Evolutionary conservation across 2,329 filamentous ascomycete species (phyloP), one percentile per base, ranked within the genome.

Genomic region (Cladosporium sp.): DNA sequence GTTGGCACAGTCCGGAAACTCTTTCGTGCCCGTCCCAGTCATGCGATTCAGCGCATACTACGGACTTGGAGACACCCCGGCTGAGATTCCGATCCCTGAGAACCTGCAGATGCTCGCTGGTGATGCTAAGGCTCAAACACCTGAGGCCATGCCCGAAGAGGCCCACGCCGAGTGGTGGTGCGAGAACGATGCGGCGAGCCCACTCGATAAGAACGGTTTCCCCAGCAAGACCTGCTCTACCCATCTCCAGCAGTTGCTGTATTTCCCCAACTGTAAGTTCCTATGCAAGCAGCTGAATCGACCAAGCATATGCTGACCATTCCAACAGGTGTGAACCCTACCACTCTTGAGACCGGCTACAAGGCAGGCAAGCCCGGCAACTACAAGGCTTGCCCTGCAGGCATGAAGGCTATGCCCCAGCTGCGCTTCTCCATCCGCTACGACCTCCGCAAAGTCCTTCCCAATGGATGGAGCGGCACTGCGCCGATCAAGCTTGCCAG

Each of bases 381-480:
- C 12, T 68, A 71, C 18, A 79, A 80, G 68, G 72, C 73, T 38
- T 83, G 82, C 68, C 82, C 82, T 1, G 67, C 70, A 12, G 79
- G 78, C 66, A 82, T 79, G 76, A 81, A 81, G 71, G 74, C 76
- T 5, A 83, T 83, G 75, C 80, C 81, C 4, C 80, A 81, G 70
- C 78, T 83, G 8, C 79, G 82, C 59, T 83, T 83, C 75, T 80
- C 77, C 52, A 79, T 83, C 67, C 79, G 81, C 49, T 83, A 82
- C 71, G 82, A 83, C 65, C 71, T 82, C 6, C 78, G 80, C 65
- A 78, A 78, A 55, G 74, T 73, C 0, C 70, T 83, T 4, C 80
- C 82, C 3, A 73, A 79, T 52, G 81, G 82, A 24, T 84, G 81
- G 82, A 75, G 67, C 41, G 81, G 82, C 51, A 74, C 73, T 0